Evolutionary conservation across 208 protist genomes (phyloP).

Genomic region (Leishmania major): DNA sequence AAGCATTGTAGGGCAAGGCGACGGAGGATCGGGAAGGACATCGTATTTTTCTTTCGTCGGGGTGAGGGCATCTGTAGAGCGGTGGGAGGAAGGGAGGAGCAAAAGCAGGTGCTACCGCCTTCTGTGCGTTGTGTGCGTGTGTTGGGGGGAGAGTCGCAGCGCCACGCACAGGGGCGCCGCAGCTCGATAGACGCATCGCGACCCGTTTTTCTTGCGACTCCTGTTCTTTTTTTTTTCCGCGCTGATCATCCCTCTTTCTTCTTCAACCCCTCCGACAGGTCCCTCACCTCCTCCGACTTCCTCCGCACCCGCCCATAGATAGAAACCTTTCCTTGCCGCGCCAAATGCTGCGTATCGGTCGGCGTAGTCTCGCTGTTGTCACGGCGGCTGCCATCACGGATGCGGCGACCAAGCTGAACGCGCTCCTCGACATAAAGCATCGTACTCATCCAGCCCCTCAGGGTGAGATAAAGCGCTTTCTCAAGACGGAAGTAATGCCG

Average conservation of each 20-base stretch:
- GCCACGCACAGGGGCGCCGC: background rate
- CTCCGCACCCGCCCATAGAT: background rate
- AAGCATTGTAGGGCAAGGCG: background rate
- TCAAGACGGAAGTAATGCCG: slow-evolving; percentile 68
- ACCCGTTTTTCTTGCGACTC: background rate
- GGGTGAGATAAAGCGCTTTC: slow-evolving; percentile 59
- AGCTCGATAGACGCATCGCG: background rate
- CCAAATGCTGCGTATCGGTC: slow-evolving; percentile 28
- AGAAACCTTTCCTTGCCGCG: background rate
- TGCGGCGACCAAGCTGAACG: slow-evolving; percentile 55
- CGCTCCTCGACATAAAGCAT: slow-evolving; percentile 49
- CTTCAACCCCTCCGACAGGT: background rate
- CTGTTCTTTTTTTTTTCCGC: background rate
- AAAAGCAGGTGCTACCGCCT: background rate
- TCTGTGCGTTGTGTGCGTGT: background rate
- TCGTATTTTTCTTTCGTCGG: background rate
- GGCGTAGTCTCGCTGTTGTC: slow-evolving; percentile 18
- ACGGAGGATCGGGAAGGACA: background rate
- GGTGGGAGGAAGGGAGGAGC: no score
- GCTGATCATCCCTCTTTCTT: background rate
- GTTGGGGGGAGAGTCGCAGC: background rate
- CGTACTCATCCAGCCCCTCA: slow-evolving; percentile 25
- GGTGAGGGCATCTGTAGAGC: no score
- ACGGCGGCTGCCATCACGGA: slow-evolving; percentile 28
- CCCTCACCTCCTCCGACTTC: background rate